Evolutionary conservation across 2,329 filamentous ascomycete genomes (phyloP).

Genomic region (Orbilia quercus): DNA sequence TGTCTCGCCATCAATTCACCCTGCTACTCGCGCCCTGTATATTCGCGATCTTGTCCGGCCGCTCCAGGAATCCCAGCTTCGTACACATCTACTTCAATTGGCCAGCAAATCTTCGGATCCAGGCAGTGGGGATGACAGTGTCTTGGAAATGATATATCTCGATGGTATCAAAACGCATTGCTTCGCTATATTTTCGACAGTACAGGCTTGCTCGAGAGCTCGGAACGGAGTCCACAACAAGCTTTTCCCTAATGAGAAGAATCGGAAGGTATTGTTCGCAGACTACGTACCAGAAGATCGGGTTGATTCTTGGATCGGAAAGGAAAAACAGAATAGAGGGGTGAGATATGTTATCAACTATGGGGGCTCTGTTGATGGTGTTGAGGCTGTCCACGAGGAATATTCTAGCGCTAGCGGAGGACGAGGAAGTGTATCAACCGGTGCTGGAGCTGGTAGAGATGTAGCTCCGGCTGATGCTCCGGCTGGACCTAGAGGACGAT

Average conservation of each 20-base stretch:
- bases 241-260: constrained; percentile 87
- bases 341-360: constrained; percentile 80
- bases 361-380: constrained; percentile 36
- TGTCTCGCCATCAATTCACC: constrained; percentile 72
- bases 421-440: background rate
- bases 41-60: constrained; percentile 92
- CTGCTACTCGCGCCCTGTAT: constrained; percentile 81
- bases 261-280: constrained; percentile 83
- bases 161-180: constrained; percentile 90
- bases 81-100: constrained; percentile 75
- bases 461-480: constrained; percentile 35
- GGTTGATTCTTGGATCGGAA: constrained; percentile 78
- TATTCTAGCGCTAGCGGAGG: constrained; percentile 10
- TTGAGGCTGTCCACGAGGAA: constrained; percentile 50
- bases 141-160: constrained; percentile 78
- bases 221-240: constrained; percentile 79
- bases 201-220: constrained; percentile 78
- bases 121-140: constrained; percentile 62
- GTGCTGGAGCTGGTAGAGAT: background rate
- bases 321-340: constrained; percentile 69
- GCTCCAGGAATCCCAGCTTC: constrained; percentile 75
- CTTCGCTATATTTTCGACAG: constrained; percentile 77
- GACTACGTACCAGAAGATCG: constrained; percentile 87
- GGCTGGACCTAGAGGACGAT: constrained; percentile 30
- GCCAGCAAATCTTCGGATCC: constrained; percentile 66